Percentiles rank a stretch among this genome's conserved stretches.
Conservation (phyloP, 805 yeast species). For the Yarrowia porcina region DNA sequence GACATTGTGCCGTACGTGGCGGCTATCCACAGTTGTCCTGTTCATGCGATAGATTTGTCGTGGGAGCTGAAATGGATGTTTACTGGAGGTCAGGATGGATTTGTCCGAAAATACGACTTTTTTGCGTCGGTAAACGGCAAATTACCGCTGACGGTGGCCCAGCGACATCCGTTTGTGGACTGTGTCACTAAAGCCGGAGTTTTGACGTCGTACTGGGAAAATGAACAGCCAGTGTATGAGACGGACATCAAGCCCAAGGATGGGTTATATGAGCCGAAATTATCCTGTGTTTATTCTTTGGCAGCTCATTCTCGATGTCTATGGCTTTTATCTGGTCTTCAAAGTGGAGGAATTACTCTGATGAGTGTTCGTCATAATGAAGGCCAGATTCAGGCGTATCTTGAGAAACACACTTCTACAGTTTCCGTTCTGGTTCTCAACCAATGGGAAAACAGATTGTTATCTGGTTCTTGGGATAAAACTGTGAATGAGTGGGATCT, state of each 20-base stretch:
- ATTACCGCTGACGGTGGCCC: slow-evolving; percentile 83
- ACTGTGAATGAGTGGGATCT: slow-evolving; percentile 80
- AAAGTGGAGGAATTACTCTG: slow-evolving; percentile 75
- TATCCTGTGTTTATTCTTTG: slow-evolving; percentile 83
- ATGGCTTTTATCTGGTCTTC: slow-evolving; percentile 81
- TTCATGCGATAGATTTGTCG: slow-evolving; percentile 73
- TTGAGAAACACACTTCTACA: slow-evolving; percentile 66
- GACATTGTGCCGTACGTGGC: slow-evolving; percentile 85
- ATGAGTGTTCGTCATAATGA: slow-evolving; percentile 81
- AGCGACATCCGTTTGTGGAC: slow-evolving; percentile 83
- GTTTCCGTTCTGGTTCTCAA: slow-evolving; percentile 70
- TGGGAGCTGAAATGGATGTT: slow-evolving; percentile 82
- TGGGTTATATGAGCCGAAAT: slow-evolving; percentile 40
- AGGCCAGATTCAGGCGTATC: slow-evolving; percentile 75
- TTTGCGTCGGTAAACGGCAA: slow-evolving; percentile 82
- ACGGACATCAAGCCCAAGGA: slow-evolving; percentile 43
- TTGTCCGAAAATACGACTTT: slow-evolving; percentile 84
- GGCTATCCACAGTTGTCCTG: slow-evolving; percentile 73
- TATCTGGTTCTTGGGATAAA: slow-evolving; percentile 92
- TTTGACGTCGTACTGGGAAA: slow-evolving; percentile 86
- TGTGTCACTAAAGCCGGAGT: slow-evolving; percentile 83
- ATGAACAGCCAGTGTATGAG: slow-evolving; percentile 74
- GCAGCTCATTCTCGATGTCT: slow-evolving; percentile 79
- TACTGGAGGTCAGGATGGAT: slow-evolving; percentile 96
- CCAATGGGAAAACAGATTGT: slow-evolving; percentile 55